Evolutionary conservation across 306 rosid species (phyloP), one percentile per base, ranked within the genome.

Genomic region (Chamaecrista fasciculata): DNA sequence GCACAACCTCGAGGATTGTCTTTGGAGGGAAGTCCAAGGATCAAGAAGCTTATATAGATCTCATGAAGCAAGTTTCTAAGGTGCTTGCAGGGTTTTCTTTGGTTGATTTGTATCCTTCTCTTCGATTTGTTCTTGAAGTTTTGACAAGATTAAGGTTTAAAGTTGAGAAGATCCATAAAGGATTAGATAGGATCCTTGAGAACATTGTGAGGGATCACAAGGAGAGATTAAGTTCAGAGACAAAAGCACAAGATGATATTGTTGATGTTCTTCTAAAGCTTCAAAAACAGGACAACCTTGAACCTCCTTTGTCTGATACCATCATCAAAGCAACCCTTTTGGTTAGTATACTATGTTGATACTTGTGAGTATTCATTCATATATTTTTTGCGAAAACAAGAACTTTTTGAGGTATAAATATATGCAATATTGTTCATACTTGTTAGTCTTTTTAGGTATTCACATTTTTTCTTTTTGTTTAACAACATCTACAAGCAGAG

Each of bases 101-200:
- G 44, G 76, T 63, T 62, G 79, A 79, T 37, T 33, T 77, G 4
- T 70, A 43, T 48, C 81, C 81, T 34, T 77, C 81, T 3, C 18
- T 70, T 63, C 16, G 20, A 37, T n/a, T n/a, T n/a, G 44, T 36
- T 9, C 83, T 79, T 53, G 64, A 28, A 63, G 62, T 62, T 49
- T n/a, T 79, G 23, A 69, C 58, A 8, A 69, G 79, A 7, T 16
- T 37, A 1, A 69, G 53, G 59, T 18, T 52, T 1, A 74, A 29
- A 40, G 29, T 12, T 53, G 65, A 62, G 58, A 53, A 69, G 47
- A 7, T 62, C 1, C 72, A 73, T n/a, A 12, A 8, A 19, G 72
- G 61, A 39, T 29, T 64, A 0, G 76, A 79, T 36, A 26, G 29
- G 50, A 73, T 79, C 0, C 72, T 73, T 5, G 72, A 47, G 63